phyloP scores from a whole-genome alignment of 352 stramenopile species.

The Phytophthora agathidicida region DNA sequence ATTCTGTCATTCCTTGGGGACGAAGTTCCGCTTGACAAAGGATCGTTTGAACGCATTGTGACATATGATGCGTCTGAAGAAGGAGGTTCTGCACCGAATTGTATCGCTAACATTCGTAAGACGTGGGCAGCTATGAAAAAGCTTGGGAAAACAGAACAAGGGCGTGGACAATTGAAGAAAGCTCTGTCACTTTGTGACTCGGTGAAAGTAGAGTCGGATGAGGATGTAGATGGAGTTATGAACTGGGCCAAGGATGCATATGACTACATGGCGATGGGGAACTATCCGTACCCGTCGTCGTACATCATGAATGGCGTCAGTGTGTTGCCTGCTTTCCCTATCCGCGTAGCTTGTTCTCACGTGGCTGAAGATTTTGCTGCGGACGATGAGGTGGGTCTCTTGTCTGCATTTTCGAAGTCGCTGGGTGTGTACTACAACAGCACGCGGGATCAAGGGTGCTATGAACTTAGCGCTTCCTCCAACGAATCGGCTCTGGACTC shows the following conservation, averaged over 20 bases:
- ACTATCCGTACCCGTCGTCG: constrained; percentile 95
- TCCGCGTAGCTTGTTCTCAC: constrained; percentile 86
- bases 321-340: constrained; percentile 90
- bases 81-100: constrained; percentile 71
- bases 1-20: constrained; percentile 65
- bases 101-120: constrained; percentile 78
- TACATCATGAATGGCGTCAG: constrained; percentile 93
- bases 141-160: constrained; percentile 50
- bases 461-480: constrained; percentile 47
- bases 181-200: constrained; percentile 62
- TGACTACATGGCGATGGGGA: constrained; percentile 95
- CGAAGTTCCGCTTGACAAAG: constrained; percentile 66
- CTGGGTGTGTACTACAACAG: constrained; percentile 85
- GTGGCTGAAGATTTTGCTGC: constrained; percentile 49
- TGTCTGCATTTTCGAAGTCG: constrained; percentile 57
- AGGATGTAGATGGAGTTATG: constrained; percentile 62
- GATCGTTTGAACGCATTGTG: constrained; percentile 72
- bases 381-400: constrained; percentile 39
- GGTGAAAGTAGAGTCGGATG: constrained; percentile 42
- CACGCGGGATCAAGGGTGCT: constrained; percentile 63
- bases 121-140: constrained; percentile 66
- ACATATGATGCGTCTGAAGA: constrained; percentile 73
- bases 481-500: constrained; percentile 60
- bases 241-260: constrained; percentile 82
- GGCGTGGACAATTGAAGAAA: constrained; percentile 45